Base-by-base conservation (phyloP, 768 basidiomycete species). In the Hortiboletus flavorubellus region DNA sequence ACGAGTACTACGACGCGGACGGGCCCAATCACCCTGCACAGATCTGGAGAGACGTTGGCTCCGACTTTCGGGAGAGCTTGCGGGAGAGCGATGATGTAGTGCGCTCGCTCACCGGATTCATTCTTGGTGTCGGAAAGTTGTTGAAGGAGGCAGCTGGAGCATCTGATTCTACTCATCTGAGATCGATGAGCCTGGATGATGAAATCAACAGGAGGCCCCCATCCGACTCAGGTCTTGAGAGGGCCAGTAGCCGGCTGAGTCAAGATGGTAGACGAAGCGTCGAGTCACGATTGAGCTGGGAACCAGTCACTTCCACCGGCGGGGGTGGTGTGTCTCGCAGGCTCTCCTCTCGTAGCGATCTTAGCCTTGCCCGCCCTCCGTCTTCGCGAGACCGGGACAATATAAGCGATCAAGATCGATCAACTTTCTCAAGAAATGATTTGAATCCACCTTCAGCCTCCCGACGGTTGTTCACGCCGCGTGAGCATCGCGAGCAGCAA, bases 81-180 rank as follows among this genome's bases (percentile, higher is more conserved):
- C 76, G 86, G 62, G 79, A 83, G 51, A 87, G 87, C 56, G 91
- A 93, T 66, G 91, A 93, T 66, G 74, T 91, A 44, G 85, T 92
- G 4, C 75, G 91, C 51, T 84, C 82, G 8, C 74, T 89, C 67
- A 93, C 91, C 8, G 85, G 83, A 40, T 82, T 93, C 55, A 69
- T 93, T 59, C 72, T 92, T n/a, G 86, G 87, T 33, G 77, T 87
- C 7, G 89, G 91, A 33, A 82, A 81, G 67, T 76, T 87, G 11
- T 67, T 91, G 55, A 78, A 83, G 55, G 90, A 91, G 49, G 68
- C 77, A 23, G 70, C 68, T 26, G 68, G 65, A 16, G 53, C 70
- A 48, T 41, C 70, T 42, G 64, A 68, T 52, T 64, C 68, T 11
- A 73, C 71, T 21, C 73, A 73, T 46, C 65, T 76, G 40, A 82